Conservation (phyloP, 345 rosid species). For the Heritiera littoralis region DNA sequence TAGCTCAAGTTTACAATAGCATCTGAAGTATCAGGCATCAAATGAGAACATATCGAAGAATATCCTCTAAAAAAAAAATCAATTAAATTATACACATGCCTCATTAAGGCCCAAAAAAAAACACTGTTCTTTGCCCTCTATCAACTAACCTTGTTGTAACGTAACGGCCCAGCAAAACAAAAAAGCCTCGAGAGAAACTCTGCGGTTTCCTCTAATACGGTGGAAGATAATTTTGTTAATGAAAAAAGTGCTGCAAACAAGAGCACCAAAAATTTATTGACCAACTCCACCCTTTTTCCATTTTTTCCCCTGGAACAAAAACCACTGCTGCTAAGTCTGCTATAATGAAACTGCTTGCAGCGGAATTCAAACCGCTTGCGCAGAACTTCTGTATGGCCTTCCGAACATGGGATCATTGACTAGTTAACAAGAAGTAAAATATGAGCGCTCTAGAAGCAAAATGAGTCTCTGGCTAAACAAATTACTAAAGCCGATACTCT, state of each 20-base stretch:
- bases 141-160: background rate
- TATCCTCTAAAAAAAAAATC: background rate
- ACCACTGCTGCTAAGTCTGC: too few species aligned
- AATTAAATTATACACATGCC: background rate
- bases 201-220: background rate
- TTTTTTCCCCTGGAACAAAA: too few species aligned
- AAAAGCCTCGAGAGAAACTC: background rate
- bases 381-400: too few species aligned
- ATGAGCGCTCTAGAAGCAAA: background rate
- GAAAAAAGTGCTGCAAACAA: too few species aligned
- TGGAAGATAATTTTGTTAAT: too few species aligned
- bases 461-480: background rate
- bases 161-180: background rate
- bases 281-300: too few species aligned
- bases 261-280: too few species aligned
- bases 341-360: too few species aligned
- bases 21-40: background rate
- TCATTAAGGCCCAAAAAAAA: background rate
- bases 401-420: background rate
- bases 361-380: too few species aligned
- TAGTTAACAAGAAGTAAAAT: background rate
- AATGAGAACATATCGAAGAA: background rate
- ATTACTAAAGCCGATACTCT: slow-evolving; percentile 48
- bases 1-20: background rate
- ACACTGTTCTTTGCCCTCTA: background rate